Evolutionary conservation across 225 moss, liverwort and hornwort species (phyloP), one percentile per base, ranked within the genome.

Genomic region (Bryoerythrophyllum caledonicum): DNA sequence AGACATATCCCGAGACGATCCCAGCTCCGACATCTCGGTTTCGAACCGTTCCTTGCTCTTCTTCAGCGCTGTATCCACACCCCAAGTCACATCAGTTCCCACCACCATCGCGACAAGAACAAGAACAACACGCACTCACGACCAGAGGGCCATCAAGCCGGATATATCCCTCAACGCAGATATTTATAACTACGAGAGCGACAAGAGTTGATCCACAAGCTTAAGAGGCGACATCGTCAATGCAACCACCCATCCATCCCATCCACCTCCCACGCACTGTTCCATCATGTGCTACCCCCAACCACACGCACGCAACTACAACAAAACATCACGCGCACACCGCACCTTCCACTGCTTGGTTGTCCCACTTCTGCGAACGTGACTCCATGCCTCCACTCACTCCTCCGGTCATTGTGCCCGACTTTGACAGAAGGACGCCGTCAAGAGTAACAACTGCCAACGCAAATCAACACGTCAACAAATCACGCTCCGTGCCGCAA

Each of bases 331-430:
- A 20, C 69, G 55, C 20, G 26, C 35, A 59, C 55, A 43, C 46
- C 87, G 77, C 76, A 93, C 97, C 89, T 77, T 99, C 97, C 52
- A 99, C 90, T 63, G 91, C 91, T 77, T 90, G 93, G 30, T 87
- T 90, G 80, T 99, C 94, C 97, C 94, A 99, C 77, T 99, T 99
- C 48, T 94, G 89, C n/a, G 94, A 99, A 30, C 62, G 62, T 46
- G 89, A 85, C 83, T 93, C 93, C 91, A 93, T 93, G 74, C 89
- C 89, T 67, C 93, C 93, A 80, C 87, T 93, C 26, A 89, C 89
- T 64, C 93, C 93, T 77, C 93, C 93, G 43, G 93, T 93, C 93
- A 93, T 93, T 34, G 87, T 91, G 54, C 93, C 93, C 4, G 91
- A 86, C 80, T 93, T 93, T 17, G 87, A 73, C n/a, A 93, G 82